Evolutionary conservation across 495 filamentous ascomycete species (phyloP), one percentile per base, ranked within the genome.

Genomic region (Neurospora sp.): DNA sequence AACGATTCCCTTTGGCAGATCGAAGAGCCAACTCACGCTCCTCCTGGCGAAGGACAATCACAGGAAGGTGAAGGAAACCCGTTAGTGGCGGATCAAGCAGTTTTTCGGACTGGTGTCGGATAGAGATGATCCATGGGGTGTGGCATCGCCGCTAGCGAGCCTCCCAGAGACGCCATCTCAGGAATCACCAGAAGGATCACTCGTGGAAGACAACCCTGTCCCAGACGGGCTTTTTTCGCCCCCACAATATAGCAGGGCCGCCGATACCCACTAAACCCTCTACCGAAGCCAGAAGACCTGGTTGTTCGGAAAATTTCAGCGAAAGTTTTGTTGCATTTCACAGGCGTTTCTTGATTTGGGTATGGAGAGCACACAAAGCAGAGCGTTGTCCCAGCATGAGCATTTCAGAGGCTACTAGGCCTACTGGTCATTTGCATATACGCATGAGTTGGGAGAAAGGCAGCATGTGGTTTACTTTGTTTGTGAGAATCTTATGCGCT

Each of bases 1-100:
- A n/a, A 70, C 76, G 0, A 78, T 83, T 18, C 81, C 81, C 18
- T 82, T 87, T 38, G 83, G 80, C 12, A 79, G 85, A 72, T 84
- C 85, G 12, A 86, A 82, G 78, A 88, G 86, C 71, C 83, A 88
- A 74, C 81, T 88, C 40, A 82, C 81, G 23, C 73, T 88, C 3
- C 76, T 88, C 7, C 78, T 88, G 71, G 83, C 86, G 40, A 80
- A 81, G 10, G 81, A 85, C 14, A 79, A 75, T 71, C 42, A 75
- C 10, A 66, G 72, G 12, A 77, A 76, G 39, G 70, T 35, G 2
- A 40, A 74, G 41, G 70, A 69, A 16, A 27, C 54, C 54, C 54
- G 54, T 35, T 66, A 66, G 54, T 66, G 54, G 54, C 54, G 54
- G 54, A 66, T 9, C 0, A 66, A 35, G 54, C 54, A 66, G 12